These are phyloP conservation scores for Phytophthora melonis DNA, from an alignment of 352 stramenopile species.

Conservation along the genomic window DNA sequence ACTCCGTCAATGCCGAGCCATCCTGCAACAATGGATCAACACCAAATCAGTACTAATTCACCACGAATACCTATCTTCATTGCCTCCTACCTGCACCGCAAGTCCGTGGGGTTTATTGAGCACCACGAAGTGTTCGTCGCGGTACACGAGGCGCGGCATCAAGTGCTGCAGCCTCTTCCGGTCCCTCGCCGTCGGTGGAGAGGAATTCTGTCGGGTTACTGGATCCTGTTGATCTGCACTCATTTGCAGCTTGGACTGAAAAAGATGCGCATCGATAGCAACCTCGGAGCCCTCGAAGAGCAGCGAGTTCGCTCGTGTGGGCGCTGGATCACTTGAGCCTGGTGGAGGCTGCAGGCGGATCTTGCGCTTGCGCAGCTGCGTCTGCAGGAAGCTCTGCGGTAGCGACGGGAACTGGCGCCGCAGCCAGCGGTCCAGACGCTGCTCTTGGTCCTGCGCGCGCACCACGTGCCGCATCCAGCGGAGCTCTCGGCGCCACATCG, in stretches of 20 bases:
- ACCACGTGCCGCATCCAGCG: constrained; percentile 67
- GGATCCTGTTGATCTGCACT: constrained; percentile 7
- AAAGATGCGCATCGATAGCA: constrained; percentile 64
- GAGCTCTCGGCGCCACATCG: constrained; percentile 43
- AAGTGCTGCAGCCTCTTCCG: constrained; percentile 35
- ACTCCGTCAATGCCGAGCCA: constrained; percentile 52
- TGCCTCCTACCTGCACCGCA: constrained; percentile 53
- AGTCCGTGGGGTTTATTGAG: constrained; percentile 79
- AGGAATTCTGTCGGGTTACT: neutral
- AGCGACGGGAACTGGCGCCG: constrained; percentile 56
- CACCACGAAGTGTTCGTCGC: constrained; percentile 67
- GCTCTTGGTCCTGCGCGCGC: constrained; percentile 54
- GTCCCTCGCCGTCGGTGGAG: neutral
- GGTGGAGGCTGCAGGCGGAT: constrained; percentile 52
- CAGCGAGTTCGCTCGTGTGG: constrained; percentile 43
- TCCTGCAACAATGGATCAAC: constrained; percentile 32
- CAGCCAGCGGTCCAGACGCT: constrained; percentile 79
- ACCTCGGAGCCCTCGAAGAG: constrained; percentile 53
- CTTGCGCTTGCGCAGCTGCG: constrained; percentile 71
- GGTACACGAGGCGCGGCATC: constrained; percentile 51
- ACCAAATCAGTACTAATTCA: neutral
- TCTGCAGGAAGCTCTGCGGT: constrained; percentile 70
- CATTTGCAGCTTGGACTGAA: constrained; percentile 39
- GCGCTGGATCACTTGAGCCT: neutral
- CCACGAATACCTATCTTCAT: neutral